Evolutionary conservation across 441 rosid species (phyloP).

Genomic region (Iberis amara): DNA sequence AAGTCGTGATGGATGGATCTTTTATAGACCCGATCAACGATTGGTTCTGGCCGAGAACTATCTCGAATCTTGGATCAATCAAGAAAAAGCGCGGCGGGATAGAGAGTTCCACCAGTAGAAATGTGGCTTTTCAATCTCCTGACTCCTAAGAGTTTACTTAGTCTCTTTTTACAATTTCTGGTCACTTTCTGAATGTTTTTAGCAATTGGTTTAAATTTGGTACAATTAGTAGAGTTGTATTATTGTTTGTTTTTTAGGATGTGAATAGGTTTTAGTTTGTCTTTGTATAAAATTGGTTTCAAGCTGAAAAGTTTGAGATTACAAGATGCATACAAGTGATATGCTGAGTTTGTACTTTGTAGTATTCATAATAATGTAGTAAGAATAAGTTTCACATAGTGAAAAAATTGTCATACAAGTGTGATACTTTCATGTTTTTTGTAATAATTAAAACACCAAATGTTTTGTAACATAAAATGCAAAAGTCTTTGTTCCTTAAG

Average conservation of each 20-base stretch:
- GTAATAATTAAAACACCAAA: not conserved
- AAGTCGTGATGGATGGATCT: slow-evolving; percentile 34
- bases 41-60: slow-evolving; percentile 28
- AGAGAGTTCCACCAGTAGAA: slow-evolving; percentile 26
- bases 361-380: not conserved
- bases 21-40: slow-evolving; percentile 13
- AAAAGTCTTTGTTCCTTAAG: not conserved
- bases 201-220: not conserved
- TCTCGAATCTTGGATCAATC: slow-evolving; percentile 22
- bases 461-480: not conserved
- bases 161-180: slow-evolving; percentile 19
- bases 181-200: not conserved
- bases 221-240: not conserved
- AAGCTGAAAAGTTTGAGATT: not conserved
- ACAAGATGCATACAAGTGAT: not conserved
- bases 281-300: not conserved
- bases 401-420: not conserved
- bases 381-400: not conserved
- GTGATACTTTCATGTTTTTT: not conserved
- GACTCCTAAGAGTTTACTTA: slow-evolving; percentile 22
- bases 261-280: not conserved
- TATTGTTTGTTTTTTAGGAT: not conserved
- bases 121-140: slow-evolving; percentile 3
- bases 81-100: slow-evolving; percentile 14
- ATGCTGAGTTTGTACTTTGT: not conserved